phyloP scores from a whole-genome alignment of 306 rosid genomes.

The Clitoria ternatea region DNA sequence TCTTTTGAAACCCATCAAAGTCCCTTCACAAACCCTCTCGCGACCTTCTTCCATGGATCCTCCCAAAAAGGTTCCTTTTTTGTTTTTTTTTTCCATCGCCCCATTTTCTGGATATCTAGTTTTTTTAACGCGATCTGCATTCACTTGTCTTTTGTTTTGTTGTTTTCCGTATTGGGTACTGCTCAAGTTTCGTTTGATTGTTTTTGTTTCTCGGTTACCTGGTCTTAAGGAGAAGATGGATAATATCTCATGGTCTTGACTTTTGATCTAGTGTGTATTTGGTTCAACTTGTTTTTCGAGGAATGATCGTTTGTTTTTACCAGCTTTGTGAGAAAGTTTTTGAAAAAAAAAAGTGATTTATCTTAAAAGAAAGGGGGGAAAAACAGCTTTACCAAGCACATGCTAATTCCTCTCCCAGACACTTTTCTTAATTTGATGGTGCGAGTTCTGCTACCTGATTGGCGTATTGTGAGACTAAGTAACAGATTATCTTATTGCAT shows the following conservation, averaged over 20 bases:
- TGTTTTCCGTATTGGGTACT: neutral
- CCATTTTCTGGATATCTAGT: neutral
- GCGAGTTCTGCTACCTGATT: neutral
- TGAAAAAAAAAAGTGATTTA: too few relatives aligned
- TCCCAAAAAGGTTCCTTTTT: constrained; percentile 31
- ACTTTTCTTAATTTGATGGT: neutral
- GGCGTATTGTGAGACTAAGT: neutral
- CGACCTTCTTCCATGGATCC: constrained; percentile 38
- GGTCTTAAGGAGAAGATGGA: neutral
- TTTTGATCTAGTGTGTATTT: too few relatives aligned
- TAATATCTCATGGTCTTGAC: neutral
- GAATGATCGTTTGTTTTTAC: too few relatives aligned
- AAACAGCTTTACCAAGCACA: too few relatives aligned
- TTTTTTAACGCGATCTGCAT: neutral
- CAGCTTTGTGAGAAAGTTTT: too few relatives aligned
- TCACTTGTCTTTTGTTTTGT: neutral
- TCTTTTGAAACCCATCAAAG: constrained; percentile 35
- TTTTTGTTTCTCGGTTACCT: neutral
- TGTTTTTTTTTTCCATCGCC: neutral
- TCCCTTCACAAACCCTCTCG: constrained; percentile 23
- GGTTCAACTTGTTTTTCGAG: too few relatives aligned
- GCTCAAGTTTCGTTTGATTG: neutral
- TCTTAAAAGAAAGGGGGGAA: too few relatives aligned
- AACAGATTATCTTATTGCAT: neutral
- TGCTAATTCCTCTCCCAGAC: neutral